Percentiles rank a stretch among this genome's conserved stretches.
Conservation (phyloP, 192 early-diverging fungal species). For the Chytriomyces sp. region DNA sequence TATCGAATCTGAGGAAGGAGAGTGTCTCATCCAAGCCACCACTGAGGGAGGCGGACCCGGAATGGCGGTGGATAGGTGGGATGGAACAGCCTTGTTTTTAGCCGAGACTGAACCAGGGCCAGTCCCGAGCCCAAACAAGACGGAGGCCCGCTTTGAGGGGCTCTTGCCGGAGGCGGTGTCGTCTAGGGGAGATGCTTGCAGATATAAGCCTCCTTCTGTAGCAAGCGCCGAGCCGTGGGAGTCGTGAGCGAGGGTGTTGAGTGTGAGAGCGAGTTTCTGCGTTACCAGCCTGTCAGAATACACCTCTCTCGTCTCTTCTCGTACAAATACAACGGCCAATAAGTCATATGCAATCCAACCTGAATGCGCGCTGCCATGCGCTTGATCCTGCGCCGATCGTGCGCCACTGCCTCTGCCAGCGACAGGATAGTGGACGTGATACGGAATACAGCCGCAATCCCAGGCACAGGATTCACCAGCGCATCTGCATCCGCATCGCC, state of each 20-base stretch:
- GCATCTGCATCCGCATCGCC: no score
- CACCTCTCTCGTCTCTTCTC: no score
- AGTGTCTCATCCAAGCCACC: no score
- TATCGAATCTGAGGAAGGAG: no score
- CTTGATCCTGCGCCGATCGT: constrained; percentile 5
- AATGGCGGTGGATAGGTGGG: no score
- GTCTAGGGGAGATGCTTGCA: not conserved
- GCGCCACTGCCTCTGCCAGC: constrained; percentile 1
- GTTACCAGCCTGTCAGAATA: no score
- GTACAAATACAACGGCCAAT: not conserved
- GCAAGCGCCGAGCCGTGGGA: not conserved
- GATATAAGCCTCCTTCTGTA: not conserved
- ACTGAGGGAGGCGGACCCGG: no score
- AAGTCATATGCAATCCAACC: no score
- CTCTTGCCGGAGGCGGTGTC: not conserved
- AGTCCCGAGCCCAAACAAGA: not conserved
- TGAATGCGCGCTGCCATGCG: constrained; percentile 26
- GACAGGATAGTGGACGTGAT: constrained; percentile 17
- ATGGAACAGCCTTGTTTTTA: no score
- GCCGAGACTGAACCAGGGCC: no score
- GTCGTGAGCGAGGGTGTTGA: constrained; percentile 12
- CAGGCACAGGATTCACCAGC: constrained; percentile 27
- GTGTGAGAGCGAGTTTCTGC: constrained; percentile 1
- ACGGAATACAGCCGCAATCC: constrained; percentile 26
- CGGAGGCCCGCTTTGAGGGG: not conserved